Evolutionary conservation across 139 green algal genomes (phyloP).

Genomic region (Coccomyxa sp.): DNA sequence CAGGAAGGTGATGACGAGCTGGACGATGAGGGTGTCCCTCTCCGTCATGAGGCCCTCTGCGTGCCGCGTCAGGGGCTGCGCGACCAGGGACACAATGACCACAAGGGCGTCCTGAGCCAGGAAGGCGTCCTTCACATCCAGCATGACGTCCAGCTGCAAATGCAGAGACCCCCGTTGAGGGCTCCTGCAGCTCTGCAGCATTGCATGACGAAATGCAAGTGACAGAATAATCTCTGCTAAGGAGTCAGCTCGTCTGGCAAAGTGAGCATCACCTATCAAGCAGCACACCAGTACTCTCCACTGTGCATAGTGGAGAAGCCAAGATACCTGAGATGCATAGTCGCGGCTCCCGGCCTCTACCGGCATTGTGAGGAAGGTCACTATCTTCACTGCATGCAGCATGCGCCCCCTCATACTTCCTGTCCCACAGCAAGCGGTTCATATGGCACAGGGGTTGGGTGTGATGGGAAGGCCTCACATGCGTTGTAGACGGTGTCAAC

Average conservation of each 20-base stretch:
- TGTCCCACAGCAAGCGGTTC: background rate
- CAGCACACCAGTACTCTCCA: no score
- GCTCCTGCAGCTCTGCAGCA: background rate
- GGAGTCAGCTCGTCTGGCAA: background rate
- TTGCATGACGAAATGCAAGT: background rate
- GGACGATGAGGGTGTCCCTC: slow-evolving; percentile 59
- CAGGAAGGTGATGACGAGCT: slow-evolving; percentile 86
- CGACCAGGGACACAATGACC: slow-evolving; percentile 58
- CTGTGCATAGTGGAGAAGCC: no score
- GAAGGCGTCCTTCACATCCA: slow-evolving; percentile 63
- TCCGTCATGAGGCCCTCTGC: slow-evolving; percentile 42
- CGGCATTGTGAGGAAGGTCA: slow-evolving; percentile 89
- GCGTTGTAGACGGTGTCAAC: slow-evolving; percentile 71
- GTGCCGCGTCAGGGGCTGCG: slow-evolving; percentile 63
- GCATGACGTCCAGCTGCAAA: slow-evolving; percentile 35
- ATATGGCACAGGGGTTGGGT: background rate
- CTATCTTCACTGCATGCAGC: slow-evolving; percentile 82
- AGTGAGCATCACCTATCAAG: no score
- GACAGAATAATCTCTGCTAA: background rate
- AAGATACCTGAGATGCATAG: slow-evolving; percentile 24
- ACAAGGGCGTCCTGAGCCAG: slow-evolving; percentile 58
- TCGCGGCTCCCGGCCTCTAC: slow-evolving; percentile 38
- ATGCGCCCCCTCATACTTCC: background rate
- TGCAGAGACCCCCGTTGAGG: background rate
- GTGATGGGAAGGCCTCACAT: slow-evolving; percentile 36